Evolutionary conservation across 345 rosid genomes (phyloP).

Genomic region (Populus tremula): DNA sequence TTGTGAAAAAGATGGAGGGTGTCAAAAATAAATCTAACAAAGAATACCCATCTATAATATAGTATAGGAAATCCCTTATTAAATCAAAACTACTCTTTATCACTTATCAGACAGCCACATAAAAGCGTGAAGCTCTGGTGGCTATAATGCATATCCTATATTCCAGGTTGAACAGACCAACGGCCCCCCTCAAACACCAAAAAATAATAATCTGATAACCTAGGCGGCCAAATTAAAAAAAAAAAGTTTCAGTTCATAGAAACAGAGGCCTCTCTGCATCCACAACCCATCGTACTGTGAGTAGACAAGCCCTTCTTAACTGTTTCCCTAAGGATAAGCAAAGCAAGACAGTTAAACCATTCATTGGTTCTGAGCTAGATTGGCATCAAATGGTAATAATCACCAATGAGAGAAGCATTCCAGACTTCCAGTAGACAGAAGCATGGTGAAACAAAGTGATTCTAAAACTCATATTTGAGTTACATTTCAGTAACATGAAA

Average conservation of each 20-base stretch:
- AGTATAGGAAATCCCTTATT: too few species aligned
- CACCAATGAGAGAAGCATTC: neutral
- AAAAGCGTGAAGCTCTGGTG: neutral
- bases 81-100: neutral
- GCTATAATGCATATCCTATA: neutral
- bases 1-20: neutral
- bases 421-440: neutral
- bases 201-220: neutral
- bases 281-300: neutral
- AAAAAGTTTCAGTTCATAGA: neutral
- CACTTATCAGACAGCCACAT: slow-evolving; percentile 1
- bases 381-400: neutral
- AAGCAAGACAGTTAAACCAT: neutral
- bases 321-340: neutral
- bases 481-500: neutral
- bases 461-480: neutral
- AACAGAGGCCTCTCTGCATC: neutral
- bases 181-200: neutral
- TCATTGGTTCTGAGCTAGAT: neutral
- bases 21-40: neutral
- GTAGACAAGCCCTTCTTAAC: neutral
- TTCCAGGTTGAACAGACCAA: neutral
- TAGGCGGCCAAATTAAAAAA: neutral
- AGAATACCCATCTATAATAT: too few species aligned
- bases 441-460: neutral